Percentiles rank a stretch among this genome's conserved stretches.
Conservation (phyloP, 1,284 basidiomycete genomes). For the Rugosomyces carneus region DNA sequence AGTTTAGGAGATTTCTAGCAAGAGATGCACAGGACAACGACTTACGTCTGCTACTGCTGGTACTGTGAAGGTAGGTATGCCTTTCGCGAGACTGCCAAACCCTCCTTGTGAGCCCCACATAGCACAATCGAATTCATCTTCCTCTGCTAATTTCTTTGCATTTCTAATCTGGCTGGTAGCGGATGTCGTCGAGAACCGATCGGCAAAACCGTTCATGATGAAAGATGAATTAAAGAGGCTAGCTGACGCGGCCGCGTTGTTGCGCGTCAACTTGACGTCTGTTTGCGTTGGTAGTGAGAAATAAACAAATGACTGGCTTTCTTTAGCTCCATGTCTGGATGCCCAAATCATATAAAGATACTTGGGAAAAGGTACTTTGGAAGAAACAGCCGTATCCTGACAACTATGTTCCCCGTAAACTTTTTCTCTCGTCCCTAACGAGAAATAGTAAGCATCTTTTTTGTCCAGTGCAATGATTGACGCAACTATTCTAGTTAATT, state of each 20-base stretch:
- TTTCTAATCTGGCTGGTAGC: slow-evolving; percentile 44
- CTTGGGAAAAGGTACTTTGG: slow-evolving; percentile 88
- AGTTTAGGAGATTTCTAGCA: slow-evolving; percentile 4
- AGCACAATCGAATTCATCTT: slow-evolving; percentile 57
- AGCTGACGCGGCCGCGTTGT: slow-evolving; percentile 40
- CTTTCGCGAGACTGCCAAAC: slow-evolving; percentile 67
- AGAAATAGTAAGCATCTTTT: slow-evolving; percentile 60
- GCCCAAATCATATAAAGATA: slow-evolving; percentile 10
- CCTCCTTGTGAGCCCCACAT: slow-evolving; percentile 80
- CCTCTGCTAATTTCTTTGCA: slow-evolving; percentile 42
- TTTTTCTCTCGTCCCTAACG: slow-evolving; percentile 75
- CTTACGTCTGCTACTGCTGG: slow-evolving; percentile 72
- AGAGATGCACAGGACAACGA: slow-evolving; percentile 12
- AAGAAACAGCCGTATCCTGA: slow-evolving; percentile 73
- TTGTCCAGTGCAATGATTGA: slow-evolving; percentile 8
- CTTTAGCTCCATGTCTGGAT: slow-evolving; percentile 15
- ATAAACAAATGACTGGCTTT: slow-evolving; percentile 10
- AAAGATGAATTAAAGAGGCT: slow-evolving; percentile 13
- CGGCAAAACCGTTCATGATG: slow-evolving; percentile 74
- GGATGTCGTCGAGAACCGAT: slow-evolving; percentile 56
- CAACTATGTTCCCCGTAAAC: slow-evolving; percentile 77
- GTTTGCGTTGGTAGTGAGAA: slow-evolving; percentile 21
- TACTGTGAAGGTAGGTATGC: slow-evolving; percentile 63
- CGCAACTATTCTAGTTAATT: slow-evolving; percentile 52
- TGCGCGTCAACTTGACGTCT: slow-evolving; percentile 27